Evolutionary conservation across 306 rosid genomes (phyloP), one percentile per base, ranked within the genome.

Genomic region (Alnus glutinosa): DNA sequence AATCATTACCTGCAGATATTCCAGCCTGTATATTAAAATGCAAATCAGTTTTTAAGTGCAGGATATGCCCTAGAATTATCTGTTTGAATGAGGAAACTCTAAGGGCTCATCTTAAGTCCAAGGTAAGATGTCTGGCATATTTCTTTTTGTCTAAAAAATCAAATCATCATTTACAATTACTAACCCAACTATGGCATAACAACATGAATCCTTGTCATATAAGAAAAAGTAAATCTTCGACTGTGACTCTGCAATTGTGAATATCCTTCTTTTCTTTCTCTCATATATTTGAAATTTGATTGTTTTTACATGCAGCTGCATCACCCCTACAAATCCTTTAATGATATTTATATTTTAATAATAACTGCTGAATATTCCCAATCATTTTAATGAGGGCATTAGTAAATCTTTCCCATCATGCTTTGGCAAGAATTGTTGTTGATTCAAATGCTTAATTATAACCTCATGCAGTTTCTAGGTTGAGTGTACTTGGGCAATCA

Each of bases 41-140:
- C 85, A 94, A 92, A 84, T 90, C 98, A 49, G 91, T 88, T 75
- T 92, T 92, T 61, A 94, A 92, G 88, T 94, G 98, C 86, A 91
- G 86, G 92, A 64, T 94, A 70, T 94, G 98, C 83, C 98, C 98
- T 78, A 85, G 89, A 83, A 77, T 92, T 83, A 86, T 92, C 77
- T 94, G 97, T 80, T 86, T 94, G 86, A 87, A 88, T 57, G 98
- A 92, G 88, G 89, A 88, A 78, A 86, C 88, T 70, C 75, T 94
- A 88, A 88, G 81, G 84, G 86, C 89, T 82, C 98, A 94, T 87
- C 85, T 94, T 18, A 83, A 87, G n/a, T 94, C 98, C 81, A 94
- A 92, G 97, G 98, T 93, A 80, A 75, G 55, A 19, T 37, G 61
- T n/a, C 32, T 36, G 23, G 44, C 74, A 1, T 44, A 74, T 19